Evolutionary conservation across 495 filamentous ascomycete genomes (phyloP).

Genomic region (Chaetomidium leptoderma): DNA sequence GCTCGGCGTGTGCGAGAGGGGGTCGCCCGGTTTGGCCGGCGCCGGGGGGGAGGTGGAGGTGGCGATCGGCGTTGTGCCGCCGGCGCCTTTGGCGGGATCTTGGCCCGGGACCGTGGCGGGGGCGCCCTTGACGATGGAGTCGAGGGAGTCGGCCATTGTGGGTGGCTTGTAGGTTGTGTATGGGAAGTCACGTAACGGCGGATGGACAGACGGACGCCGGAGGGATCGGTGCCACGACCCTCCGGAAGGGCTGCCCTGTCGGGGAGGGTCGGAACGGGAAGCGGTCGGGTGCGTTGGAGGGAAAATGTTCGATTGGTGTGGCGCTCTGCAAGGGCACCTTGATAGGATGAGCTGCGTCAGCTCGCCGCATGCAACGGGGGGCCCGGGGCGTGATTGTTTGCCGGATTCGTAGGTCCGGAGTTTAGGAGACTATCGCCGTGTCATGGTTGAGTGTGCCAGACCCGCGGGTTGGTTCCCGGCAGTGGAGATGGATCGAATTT

Average conservation of each 20-base stretch:
- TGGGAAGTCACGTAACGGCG: neutral
- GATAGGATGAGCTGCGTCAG: conserved; percentile 6
- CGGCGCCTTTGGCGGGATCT: conserved; percentile 27
- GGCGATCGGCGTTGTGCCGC: conserved; percentile 39
- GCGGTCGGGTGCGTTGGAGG: neutral
- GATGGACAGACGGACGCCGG: too few relatives aligned
- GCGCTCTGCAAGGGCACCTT: neutral
- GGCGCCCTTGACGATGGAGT: conserved; percentile 86
- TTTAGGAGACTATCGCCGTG: conserved; percentile 10
- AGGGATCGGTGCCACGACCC: conserved; percentile 7
- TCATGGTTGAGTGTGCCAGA: neutral
- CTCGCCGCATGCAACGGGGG: too few relatives aligned
- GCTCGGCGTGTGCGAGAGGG: conserved; percentile 74
- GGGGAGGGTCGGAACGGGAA: neutral
- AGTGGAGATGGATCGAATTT: neutral
- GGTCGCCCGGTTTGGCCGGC: conserved; percentile 57
- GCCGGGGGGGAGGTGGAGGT: conserved; percentile 33
- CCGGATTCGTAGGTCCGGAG: neutral
- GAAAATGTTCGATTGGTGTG: too few relatives aligned
- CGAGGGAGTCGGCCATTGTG: conserved; percentile 57
- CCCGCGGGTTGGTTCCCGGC: neutral
- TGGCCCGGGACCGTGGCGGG: conserved; percentile 39
- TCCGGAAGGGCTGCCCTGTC: neutral
- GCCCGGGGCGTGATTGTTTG: neutral
- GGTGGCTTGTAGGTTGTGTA: neutral